A percentile compares a stretch with the other conserved stretches of the same genome.
Evolutionary conservation across 352 stramenopile genomes (phyloP).

Genomic region (Pythium phragmiticola): DNA sequence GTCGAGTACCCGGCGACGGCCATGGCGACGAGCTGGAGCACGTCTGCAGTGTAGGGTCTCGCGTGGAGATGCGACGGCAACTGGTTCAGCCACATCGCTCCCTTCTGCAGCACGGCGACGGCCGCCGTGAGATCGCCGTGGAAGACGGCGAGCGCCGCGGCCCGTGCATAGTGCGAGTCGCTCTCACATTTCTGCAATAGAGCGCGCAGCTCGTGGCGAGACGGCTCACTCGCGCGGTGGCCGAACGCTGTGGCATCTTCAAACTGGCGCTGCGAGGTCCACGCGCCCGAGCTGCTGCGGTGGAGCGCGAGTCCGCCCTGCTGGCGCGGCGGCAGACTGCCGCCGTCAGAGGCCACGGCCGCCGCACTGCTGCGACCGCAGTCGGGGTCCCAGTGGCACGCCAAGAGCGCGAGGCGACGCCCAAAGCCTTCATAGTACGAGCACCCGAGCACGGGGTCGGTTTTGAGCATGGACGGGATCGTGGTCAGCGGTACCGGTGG

Average conservation of each 20-base stretch:
- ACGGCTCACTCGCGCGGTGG: slow-evolving; percentile 52
- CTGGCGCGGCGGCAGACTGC: slow-evolving; percentile 12
- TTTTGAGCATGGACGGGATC: slow-evolving; percentile 56
- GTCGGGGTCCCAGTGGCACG: slow-evolving; percentile 85
- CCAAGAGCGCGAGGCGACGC: slow-evolving; percentile 60
- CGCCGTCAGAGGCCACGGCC: not conserved
- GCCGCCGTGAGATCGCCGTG: slow-evolving; percentile 75
- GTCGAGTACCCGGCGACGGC: slow-evolving; percentile 80
- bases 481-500: slow-evolving; percentile 2
- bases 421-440: slow-evolving; percentile 74
- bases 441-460: slow-evolving; percentile 65
- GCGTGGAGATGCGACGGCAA: slow-evolving; percentile 40
- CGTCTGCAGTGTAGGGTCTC: slow-evolving; percentile 55
- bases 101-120: slow-evolving; percentile 69
- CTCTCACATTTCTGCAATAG: slow-evolving; percentile 62
- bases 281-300: slow-evolving; percentile 66
- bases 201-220: slow-evolving; percentile 53
- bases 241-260: slow-evolving; percentile 46
- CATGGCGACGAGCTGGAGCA: slow-evolving; percentile 89
- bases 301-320: slow-evolving; percentile 35
- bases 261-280: slow-evolving; percentile 56
- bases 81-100: slow-evolving; percentile 61
- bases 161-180: slow-evolving; percentile 63
- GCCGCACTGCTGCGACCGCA: slow-evolving; percentile 36
- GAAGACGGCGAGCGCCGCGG: slow-evolving; percentile 78